Evolutionary conservation across 1,139 yeast genomes (phyloP), one percentile per base, ranked within the genome.

Genomic region (Yamadazyma membranifaciens): DNA sequence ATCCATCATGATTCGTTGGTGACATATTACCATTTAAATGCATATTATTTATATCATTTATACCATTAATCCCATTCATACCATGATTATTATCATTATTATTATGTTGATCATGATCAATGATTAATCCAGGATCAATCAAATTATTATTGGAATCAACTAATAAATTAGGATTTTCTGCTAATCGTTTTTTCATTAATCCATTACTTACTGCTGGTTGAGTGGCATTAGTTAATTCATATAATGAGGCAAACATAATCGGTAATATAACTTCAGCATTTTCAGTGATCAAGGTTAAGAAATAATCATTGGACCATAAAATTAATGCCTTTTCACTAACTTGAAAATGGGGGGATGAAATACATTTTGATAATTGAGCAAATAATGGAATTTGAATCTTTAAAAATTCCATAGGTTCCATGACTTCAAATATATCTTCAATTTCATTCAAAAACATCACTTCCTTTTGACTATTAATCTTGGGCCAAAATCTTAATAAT

Each of bases 271-370:
- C 92, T 55, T 89, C 96, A 10, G 95, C 92, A 56, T 81, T 81
- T 57, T 92, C 98, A 24, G 95, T 87, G 37, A 94, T 89, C 49
- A 92, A 68, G 32, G 91, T 85, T 52, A 92, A 79, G 60, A 92
- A 91, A 66, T 87, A 91, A 59, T 92, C 98, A 62, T 92, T 92
- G 52, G 87, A 86, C 95, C 97, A 94, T 63, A 83, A 89, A 59
- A 92, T 87, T 45, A 92, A 75, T 1, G 94, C 96, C 53, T 95
- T 89, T 63, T 92, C 99, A 48, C 95, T 87, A 22, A 92, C 97
- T 70, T 94, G 98, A 71, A 92, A 94, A 68, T 92, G 98, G 20
- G 96, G 89, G 3, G 96, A 87, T 22, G 96, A 80, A 37, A 94
- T 91, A 67, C 98, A 91, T 65, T 87, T 89, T 42, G 96, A 86